phyloP scores from a whole-genome alignment of 345 rosid species.

The Cochlearia excelsa region DNA sequence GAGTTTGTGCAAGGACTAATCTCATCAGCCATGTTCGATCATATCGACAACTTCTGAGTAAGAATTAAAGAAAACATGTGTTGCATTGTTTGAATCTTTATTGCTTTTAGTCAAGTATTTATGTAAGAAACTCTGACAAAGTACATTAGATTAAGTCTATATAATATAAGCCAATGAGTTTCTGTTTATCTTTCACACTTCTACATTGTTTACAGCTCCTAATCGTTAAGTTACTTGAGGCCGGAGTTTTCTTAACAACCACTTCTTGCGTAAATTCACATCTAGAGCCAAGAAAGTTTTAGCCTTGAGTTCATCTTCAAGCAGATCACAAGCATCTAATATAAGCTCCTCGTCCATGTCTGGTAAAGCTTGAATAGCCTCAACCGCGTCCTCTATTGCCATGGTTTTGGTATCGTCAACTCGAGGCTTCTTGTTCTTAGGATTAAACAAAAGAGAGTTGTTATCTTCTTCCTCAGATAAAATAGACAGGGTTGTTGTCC shows the following conservation, averaged over 20 bases:
- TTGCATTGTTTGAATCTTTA: constrained; percentile 31
- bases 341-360: constrained; percentile 85
- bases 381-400: constrained; percentile 56
- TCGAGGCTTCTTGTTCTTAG: constrained; percentile 46
- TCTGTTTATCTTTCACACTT: constrained; percentile 18
- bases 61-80: constrained; percentile 7
- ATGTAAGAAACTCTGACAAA: constrained; percentile 23
- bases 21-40: constrained; percentile 49
- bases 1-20: constrained; percentile 60
- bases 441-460: constrained; percentile 28
- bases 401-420: constrained; percentile 40
- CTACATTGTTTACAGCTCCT: constrained; percentile 9
- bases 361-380: constrained; percentile 67
- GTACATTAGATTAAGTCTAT: constrained; percentile 9
- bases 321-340: constrained; percentile 83
- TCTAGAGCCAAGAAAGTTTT: constrained; percentile 79
- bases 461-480: constrained; percentile 46
- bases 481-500: constrained; percentile 34
- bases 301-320: constrained; percentile 77
- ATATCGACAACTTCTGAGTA: constrained; percentile 39
- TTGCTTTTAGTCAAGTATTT: constrained; percentile 23
- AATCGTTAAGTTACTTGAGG: constrained; percentile 36
- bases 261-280: constrained; percentile 65
- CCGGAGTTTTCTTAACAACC: constrained; percentile 79
- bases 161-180: constrained; percentile 22